Percentiles rank a stretch among this genome's conserved stretches.
Conservation (phyloP, 202 grass and related monocot species). For the Setaria italica region DNA sequence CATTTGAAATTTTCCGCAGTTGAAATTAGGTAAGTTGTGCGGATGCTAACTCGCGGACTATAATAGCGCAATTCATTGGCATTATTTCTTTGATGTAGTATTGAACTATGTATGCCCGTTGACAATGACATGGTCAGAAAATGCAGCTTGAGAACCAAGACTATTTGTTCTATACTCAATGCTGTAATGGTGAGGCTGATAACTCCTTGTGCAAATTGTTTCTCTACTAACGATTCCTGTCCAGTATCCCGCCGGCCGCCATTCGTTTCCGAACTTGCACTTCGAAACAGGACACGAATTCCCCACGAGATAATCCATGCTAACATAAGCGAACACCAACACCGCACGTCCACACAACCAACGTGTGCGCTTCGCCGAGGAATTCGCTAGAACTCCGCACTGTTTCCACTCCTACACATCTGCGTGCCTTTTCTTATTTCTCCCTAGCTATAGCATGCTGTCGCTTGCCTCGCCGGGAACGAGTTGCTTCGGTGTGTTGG, state of each 20-base stretch:
- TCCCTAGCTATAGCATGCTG: neutral
- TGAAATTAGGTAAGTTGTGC: neutral
- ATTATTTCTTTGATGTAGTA: neutral
- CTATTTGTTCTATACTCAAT: neutral
- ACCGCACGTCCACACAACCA: constrained; percentile 34
- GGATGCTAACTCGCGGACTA: neutral
- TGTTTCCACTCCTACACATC: neutral
- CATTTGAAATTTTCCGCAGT: neutral
- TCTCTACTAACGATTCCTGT: no score
- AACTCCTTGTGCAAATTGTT: no score
- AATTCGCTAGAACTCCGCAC: neutral
- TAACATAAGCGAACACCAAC: constrained; percentile 20
- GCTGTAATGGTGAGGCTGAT: neutral
- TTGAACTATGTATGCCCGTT: neutral
- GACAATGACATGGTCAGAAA: constrained; percentile 23
- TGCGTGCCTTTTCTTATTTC: neutral
- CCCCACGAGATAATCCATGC: neutral
- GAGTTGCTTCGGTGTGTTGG: constrained; percentile 62
- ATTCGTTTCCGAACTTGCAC: no score
- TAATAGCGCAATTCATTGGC: neutral
- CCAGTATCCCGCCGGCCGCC: no score
- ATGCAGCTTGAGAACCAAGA: neutral
- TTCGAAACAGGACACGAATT: neutral
- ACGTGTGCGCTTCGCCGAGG: constrained; percentile 10
- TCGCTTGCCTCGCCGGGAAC: constrained; percentile 44